Evolutionary conservation across 2,329 filamentous ascomycete species (phyloP).

Genomic region (Exophiala phaeomuriformis): DNA sequence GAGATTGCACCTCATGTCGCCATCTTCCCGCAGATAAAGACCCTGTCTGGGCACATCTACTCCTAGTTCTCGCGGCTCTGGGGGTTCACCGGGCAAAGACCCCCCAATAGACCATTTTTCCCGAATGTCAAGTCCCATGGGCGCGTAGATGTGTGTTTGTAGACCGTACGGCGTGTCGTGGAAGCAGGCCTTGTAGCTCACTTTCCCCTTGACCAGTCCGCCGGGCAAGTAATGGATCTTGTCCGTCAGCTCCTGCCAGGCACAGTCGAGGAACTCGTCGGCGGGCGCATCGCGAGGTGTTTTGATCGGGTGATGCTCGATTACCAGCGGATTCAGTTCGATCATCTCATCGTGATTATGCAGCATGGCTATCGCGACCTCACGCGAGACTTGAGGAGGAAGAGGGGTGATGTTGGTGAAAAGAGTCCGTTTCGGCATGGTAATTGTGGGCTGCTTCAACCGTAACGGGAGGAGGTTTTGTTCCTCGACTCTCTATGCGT

Average conservation of each 20-base stretch:
- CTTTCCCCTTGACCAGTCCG: conserved; percentile 55
- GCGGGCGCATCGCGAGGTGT: conserved; percentile 58
- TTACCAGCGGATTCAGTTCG: conserved; percentile 75
- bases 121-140: conserved; percentile 70
- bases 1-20: conserved; percentile 73
- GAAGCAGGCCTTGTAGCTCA: conserved; percentile 75
- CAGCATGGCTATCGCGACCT: conserved; percentile 66
- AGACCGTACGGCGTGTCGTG: conserved; percentile 65
- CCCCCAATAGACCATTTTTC: conserved; percentile 72
- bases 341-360: conserved; percentile 79
- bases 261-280: conserved; percentile 60
- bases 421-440: conserved; percentile 61
- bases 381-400: conserved; percentile 59
- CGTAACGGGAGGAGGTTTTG: neutral
- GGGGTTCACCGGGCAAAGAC: conserved; percentile 61
- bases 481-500: too few species aligned
- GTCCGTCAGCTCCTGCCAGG: conserved; percentile 76
- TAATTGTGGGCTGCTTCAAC: conserved; percentile 14
- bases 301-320: conserved; percentile 60
- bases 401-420: conserved; percentile 77
- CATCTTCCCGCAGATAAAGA: conserved; percentile 76
- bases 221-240: conserved; percentile 68
- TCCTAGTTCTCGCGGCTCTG: conserved; percentile 58
- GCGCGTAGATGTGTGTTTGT: conserved; percentile 77
- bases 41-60: conserved; percentile 59